Evolutionary conservation across 2,329 filamentous ascomycete genomes (phyloP).

Genomic region (Boeremia lycopersici): DNA sequence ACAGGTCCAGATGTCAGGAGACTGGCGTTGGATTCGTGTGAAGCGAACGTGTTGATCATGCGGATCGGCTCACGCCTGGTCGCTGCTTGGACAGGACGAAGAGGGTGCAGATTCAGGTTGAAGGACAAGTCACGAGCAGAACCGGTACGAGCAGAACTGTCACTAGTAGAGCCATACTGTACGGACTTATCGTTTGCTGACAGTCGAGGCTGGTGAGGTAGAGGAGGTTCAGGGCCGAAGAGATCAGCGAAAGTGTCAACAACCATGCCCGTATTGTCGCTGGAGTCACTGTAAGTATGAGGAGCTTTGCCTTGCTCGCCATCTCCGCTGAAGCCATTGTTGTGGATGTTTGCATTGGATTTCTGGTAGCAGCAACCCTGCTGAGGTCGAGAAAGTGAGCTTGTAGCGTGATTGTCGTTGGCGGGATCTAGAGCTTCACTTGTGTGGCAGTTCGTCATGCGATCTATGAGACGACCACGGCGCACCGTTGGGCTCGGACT

Average conservation of each 20-base stretch:
- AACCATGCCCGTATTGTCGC: neutral
- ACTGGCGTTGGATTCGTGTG: neutral
- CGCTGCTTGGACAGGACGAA: conserved; percentile 3
- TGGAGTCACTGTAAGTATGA: neutral
- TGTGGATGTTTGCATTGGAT: neutral
- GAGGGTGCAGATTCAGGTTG: neutral
- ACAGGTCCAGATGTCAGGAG: neutral
- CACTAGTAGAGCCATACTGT: neutral
- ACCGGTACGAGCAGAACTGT: neutral
- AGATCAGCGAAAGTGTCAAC: neutral
- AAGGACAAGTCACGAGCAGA: neutral
- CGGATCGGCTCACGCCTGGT: conserved; percentile 5
- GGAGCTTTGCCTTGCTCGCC: neutral
- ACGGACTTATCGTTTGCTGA: neutral
- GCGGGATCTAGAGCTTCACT: neutral
- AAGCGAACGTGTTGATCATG: neutral
- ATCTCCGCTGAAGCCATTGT: neutral
- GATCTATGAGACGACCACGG: neutral
- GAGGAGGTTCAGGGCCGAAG: neutral
- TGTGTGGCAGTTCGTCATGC: neutral
- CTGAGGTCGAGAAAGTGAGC: neutral
- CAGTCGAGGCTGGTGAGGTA: neutral
- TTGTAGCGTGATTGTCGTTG: neutral
- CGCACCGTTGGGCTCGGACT: neutral
- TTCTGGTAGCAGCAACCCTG: neutral